Conservation (phyloP, 2,329 filamentous ascomycete genomes). For the Xylariaceae sp. region DNA sequence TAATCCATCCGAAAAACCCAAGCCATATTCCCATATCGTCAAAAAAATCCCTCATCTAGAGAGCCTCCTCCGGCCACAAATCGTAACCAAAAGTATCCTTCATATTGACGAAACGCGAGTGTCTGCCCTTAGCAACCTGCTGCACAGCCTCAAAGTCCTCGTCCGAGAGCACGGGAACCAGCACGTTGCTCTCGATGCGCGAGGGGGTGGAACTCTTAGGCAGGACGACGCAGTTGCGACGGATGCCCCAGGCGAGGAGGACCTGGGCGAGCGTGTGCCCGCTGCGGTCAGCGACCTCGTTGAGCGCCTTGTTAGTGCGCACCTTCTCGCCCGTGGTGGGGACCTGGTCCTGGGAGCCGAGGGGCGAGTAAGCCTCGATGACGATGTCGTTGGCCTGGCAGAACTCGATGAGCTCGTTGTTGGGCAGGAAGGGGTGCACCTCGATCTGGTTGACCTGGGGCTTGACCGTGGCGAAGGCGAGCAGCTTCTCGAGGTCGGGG, state of each 20-base stretch:
- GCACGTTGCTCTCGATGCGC: constrained; percentile 61
- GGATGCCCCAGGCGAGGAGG: constrained; percentile 60
- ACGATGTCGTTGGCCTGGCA: constrained; percentile 48
- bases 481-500: constrained; percentile 36
- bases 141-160: constrained; percentile 58
- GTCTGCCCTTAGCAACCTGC: constrained; percentile 58
- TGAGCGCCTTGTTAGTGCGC: constrained; percentile 53
- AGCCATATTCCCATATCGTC: neutral
- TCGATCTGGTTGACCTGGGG: constrained; percentile 43
- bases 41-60: neutral
- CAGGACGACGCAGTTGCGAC: constrained; percentile 61
- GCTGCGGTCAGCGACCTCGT: constrained; percentile 52
- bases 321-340: constrained; percentile 63
- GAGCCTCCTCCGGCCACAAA: constrained; percentile 57
- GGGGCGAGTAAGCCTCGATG: constrained; percentile 46
- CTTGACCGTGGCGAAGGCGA: constrained; percentile 37
- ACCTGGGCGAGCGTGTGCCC: constrained; percentile 56
- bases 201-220: constrained; percentile 65
- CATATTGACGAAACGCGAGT: constrained; percentile 74
- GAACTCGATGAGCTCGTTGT: constrained; percentile 47
- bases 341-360: constrained; percentile 64
- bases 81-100: constrained; percentile 74
- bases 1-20: too few relatives aligned
- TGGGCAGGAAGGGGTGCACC: constrained; percentile 44
- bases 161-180: constrained; percentile 50